phyloP scores from a whole-genome alignment of 805 yeast genomes.

The Crinitomyces ghanaensis region DNA sequence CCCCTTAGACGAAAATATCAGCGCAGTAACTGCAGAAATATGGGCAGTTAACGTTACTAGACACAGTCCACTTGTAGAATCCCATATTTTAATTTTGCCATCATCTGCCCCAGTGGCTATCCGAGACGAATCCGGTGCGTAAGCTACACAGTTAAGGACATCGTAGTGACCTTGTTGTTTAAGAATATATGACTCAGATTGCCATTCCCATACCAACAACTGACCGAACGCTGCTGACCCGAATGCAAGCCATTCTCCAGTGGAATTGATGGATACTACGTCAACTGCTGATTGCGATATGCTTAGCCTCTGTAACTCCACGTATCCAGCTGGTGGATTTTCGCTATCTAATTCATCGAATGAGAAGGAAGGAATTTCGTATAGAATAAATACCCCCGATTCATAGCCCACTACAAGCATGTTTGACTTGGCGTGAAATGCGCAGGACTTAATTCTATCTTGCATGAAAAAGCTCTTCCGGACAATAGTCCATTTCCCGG shows the following conservation, averaged over 20 bases:
- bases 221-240: slow-evolving; percentile 92
- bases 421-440: slow-evolving; percentile 66
- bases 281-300: slow-evolving; percentile 89
- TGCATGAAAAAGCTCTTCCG: slow-evolving; percentile 64
- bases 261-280: slow-evolving; percentile 61
- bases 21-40: slow-evolving; percentile 75
- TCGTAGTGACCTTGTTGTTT: slow-evolving; percentile 98
- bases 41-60: slow-evolving; percentile 88
- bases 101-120: slow-evolving; percentile 93
- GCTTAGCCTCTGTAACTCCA: slow-evolving; percentile 73
- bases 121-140: slow-evolving; percentile 91
- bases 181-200: slow-evolving; percentile 86
- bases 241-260: slow-evolving; percentile 96
- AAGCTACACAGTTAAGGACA: slow-evolving; percentile 67
- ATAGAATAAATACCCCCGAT: slow-evolving; percentile 82
- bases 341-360: too few relatives aligned
- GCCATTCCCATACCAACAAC: slow-evolving; percentile 95
- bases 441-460: slow-evolving; percentile 64
- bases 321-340: too few relatives aligned
- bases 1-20: slow-evolving; percentile 79
- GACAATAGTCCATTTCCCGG: slow-evolving; percentile 69
- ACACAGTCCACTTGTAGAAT: slow-evolving; percentile 82
- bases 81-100: slow-evolving; percentile 97
- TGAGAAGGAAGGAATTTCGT: slow-evolving; percentile 73
- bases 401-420: slow-evolving; percentile 79